Percentiles rank a stretch among this genome's conserved stretches.
Conservation (phyloP, 441 rosid genomes). For the Erodium moschatum region DNA sequence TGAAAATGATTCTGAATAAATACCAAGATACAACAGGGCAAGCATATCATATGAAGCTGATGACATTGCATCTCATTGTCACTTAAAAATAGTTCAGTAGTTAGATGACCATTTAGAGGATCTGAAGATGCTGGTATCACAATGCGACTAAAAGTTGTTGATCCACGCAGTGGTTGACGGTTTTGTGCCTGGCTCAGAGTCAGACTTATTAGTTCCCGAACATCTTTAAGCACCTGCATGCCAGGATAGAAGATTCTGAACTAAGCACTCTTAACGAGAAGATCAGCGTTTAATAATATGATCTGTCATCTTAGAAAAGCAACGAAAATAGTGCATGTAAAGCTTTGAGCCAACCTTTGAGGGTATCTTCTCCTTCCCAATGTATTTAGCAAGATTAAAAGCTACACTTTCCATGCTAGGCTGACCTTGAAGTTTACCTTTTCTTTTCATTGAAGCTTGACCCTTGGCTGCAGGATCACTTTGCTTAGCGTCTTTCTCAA, state of each 20-base stretch:
- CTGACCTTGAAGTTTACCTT: slow-evolving; percentile 50
- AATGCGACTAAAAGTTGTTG: slow-evolving; percentile 77
- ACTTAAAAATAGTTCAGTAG: slow-evolving; percentile 1
- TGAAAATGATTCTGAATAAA: slow-evolving; percentile 14
- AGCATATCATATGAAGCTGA: no score
- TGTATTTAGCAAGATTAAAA: slow-evolving; percentile 69
- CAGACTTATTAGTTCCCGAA: slow-evolving; percentile 68
- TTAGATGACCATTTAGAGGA: slow-evolving; percentile 62
- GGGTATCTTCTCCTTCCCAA: slow-evolving; percentile 81
- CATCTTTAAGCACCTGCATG: slow-evolving; percentile 72
- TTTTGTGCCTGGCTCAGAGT: slow-evolving; percentile 65
- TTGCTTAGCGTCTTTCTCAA: slow-evolving; percentile 45
- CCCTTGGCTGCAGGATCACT: slow-evolving; percentile 40
- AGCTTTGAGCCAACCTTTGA: slow-evolving; percentile 47
- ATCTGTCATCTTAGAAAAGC: neutral
- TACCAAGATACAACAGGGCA: slow-evolving; percentile 13
- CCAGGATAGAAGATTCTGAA: slow-evolving; percentile 18
- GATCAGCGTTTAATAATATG: neutral
- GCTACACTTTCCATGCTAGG: slow-evolving; percentile 55
- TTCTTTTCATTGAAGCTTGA: slow-evolving; percentile 36
- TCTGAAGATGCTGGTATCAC: slow-evolving; percentile 55
- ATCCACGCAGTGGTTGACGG: slow-evolving; percentile 62
- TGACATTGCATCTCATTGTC: neutral
- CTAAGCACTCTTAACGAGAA: slow-evolving; percentile 12
- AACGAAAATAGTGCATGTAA: neutral